Evolutionary conservation across 2,329 filamentous ascomycete genomes (phyloP).

Genomic region (Cytospora chrysosperma): DNA sequence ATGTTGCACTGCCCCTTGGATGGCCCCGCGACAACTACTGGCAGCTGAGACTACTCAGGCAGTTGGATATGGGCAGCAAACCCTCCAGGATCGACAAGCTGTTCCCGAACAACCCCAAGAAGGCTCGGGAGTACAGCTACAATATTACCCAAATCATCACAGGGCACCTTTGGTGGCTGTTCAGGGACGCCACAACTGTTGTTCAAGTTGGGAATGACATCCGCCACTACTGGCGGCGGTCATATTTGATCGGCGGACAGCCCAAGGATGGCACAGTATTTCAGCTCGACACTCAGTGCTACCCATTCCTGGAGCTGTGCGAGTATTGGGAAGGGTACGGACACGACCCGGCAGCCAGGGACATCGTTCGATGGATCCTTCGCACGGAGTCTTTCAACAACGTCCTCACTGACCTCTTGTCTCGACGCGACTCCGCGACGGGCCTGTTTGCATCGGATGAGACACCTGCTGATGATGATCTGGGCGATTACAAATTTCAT

Average conservation of each 20-base stretch:
- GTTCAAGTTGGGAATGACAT: neutral
- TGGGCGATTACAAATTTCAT: conserved; percentile 24
- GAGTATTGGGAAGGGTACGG: conserved; percentile 22
- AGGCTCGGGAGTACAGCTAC: conserved; percentile 1
- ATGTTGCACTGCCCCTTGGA: conserved; percentile 27
- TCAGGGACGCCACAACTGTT: conserved; percentile 18
- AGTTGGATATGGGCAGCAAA: neutral
- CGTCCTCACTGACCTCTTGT: conserved; percentile 19
- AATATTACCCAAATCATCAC: neutral
- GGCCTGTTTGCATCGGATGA: conserved; percentile 26
- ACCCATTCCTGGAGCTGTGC: conserved; percentile 28
- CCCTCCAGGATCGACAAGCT: neutral
- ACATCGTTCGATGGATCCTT: conserved; percentile 15
- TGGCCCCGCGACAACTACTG: conserved; percentile 30
- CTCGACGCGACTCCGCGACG: conserved; percentile 4
- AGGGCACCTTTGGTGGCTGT: conserved; percentile 26
- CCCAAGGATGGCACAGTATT: conserved; percentile 27
- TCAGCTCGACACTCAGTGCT: conserved; percentile 28
- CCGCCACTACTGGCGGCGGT: conserved; percentile 26
- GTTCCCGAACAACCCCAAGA: neutral
- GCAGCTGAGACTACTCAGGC: conserved; percentile 25
- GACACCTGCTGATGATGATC: conserved; percentile 26
- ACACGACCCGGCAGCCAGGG: neutral
- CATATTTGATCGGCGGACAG: conserved; percentile 26
- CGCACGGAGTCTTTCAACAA: conserved; percentile 7